Base-by-base conservation (phyloP, 768 basidiomycete species). In the Podaxis sp. region DNA sequence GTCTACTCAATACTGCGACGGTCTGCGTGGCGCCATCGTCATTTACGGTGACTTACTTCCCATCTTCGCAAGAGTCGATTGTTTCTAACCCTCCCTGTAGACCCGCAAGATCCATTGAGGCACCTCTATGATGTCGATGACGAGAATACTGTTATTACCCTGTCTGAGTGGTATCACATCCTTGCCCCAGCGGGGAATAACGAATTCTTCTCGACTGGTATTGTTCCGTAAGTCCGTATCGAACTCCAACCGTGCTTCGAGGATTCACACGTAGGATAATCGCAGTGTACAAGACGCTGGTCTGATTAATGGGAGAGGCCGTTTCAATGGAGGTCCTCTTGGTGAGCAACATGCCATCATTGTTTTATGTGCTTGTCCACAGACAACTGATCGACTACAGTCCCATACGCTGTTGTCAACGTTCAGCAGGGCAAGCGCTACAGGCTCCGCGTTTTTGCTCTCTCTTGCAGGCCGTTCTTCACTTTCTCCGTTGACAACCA, bases 401-500 rank as follows among this genome's bases (percentile, higher is more conserved):
- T 57, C 6, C 56, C 55, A 51, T 44, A 54, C 64, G 76, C 11
- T 52, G 75, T 79, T 74, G 67, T 82, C 61, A 76, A 78, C 59
- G 82, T 86, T 46, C 63, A 68, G 2, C 59, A 63, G 0, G 80
- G 79, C 9, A 75, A 77, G 57, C 74, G 82, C 24, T 86, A 86
- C 67, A 80, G 86, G 42, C 79, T 87, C 72, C 82, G 85, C 9
- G 59, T 87, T 15, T 69, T 86, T 66, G 78, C 78, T 51, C 75
- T 76, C 24, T 81, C 83, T 19, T 84, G 83, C 61, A 72, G 79
- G 36, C 75, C 77, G 7, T 73, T 71, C 40, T 80, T 77, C 70
- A 70, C 67, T 3, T 75, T 80, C 65, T 78, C 76, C 0, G 67
- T 80, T 30, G 76, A 79, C 26, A 68, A 74, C 0, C 73, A 76